Base-by-base conservation (phyloP, 2,329 filamentous ascomycete genomes). In the Cordyceps militaris region DNA sequence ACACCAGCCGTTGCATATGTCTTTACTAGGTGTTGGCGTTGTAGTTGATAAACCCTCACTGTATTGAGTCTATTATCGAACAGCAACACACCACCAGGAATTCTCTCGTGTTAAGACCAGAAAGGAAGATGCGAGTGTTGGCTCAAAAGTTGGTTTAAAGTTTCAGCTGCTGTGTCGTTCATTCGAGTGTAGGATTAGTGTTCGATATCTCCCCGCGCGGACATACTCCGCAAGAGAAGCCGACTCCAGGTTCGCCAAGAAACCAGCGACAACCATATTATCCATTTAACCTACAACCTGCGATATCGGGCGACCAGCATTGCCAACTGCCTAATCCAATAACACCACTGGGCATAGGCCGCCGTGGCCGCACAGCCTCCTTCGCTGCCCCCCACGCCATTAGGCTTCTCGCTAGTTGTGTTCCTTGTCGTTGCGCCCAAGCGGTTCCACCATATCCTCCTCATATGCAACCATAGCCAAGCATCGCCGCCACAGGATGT, bases 271-370 rank as follows among this genome's bases (percentile, higher is more conserved):
- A 19, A 24, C 13, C 53, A 6, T 10, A n/a, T n/a, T n/a, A n/a
- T n/a, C n/a, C n/a, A n/a, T n/a, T n/a, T n/a, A n/a, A n/a, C n/a
- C n/a, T n/a, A n/a, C n/a, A n/a, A n/a, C n/a, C n/a, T n/a, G 55
- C 55, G 55, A 44, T 57, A 57, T 57, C 55, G 55, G 55, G 32
- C 43, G 30, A 23, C 53, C 3, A 19, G 32, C 23, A 21, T 21
- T 10, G 10, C n/a, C n/a, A 38, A 30, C 32, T 36, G 43, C 51
- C 43, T 30, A 47, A 46, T 30, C 30, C 30, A 32, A 23, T 32
- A 43, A 38, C 32, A 34, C 5, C 11, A 38, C 14, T n/a, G n/a
- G n/a, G n/a, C n/a, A n/a, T n/a, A n/a, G n/a, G n/a, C n/a, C n/a
- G n/a, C n/a, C n/a, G n/a, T n/a, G n/a, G 30, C 42, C 24, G 13